Evolutionary conservation across 129 eudicot species (phyloP), one percentile per base, ranked within the genome.

Genomic region (Flaveria trinervia): DNA sequence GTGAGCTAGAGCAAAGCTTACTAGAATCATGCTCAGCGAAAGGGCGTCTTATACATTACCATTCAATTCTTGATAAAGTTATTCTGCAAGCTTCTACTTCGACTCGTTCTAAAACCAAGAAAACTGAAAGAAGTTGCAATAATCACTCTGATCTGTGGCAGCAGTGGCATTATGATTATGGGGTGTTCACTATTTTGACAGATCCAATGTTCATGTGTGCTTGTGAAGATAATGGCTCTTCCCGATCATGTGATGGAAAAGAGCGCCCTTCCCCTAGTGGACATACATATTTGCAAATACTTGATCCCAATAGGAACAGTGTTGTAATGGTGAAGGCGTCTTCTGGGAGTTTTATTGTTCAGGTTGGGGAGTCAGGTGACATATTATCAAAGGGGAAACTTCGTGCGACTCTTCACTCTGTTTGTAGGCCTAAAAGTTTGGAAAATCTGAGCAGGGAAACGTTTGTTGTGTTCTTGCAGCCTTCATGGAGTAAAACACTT

Each of bases 91-190:
- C 73, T 16, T 87, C 78, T 49, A 76, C 69, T 30, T 48, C 43
- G 5, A 60, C 71, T 18, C 59, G 28, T 36, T 39, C 60, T 11
- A 68, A 67, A 66, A 56, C 13, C 52, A 71, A 52, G 50, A 70
- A 64, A 67, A 4, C 13, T 12, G 78, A 64, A 64, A 75, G 65
- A 73, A 7, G 60, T 12, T 33, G 5, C 18, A 28, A 36, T 36
- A 65, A 75, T 22, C 54, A 76, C 39, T 77, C 80, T 7, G 80
- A 80, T 51, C 72, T 89, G 61, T 94, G 99, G 99, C 99, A 94
- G 78, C 97, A 94, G 64, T 94, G 99, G 99, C 99, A 94, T 86
- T 94, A 94, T 84, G 99, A 94, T 84, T 94, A 94, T 74, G 97
- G 99, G 78, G 86, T 87, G 36, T 94, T 91, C 49, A 94, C 99